These are phyloP conservation scores for Inonotus obliquus DNA, from an alignment of 1,284 basidiomycete genomes.

Conservation along the genomic window DNA sequence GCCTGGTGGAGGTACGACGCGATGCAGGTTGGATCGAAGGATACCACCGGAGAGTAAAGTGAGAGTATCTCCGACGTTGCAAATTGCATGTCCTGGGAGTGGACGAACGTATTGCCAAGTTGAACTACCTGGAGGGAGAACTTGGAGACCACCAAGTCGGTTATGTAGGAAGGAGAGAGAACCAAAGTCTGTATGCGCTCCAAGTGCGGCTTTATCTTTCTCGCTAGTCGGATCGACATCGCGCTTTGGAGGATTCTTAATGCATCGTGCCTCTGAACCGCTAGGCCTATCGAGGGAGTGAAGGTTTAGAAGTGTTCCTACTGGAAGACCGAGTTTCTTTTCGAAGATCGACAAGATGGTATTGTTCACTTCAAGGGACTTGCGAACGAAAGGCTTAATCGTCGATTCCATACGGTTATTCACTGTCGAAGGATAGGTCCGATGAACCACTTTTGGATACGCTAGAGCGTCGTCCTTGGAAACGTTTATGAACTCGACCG, in stretches of 20 bases:
- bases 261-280: slow-evolving; percentile 57
- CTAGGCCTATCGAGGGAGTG: slow-evolving; percentile 46
- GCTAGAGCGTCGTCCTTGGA: slow-evolving; percentile 61
- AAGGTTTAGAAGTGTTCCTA: slow-evolving; percentile 40
- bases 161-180: slow-evolving; percentile 58
- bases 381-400: slow-evolving; percentile 51
- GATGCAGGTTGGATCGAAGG: slow-evolving; percentile 52
- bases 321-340: slow-evolving; percentile 48
- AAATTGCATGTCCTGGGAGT: slow-evolving; percentile 52
- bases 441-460: slow-evolving; percentile 46
- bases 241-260: slow-evolving; percentile 32
- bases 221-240: background rate
- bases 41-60: slow-evolving; percentile 54
- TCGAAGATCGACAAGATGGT: slow-evolving; percentile 53
- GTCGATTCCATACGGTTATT: slow-evolving; percentile 45
- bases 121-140: slow-evolving; percentile 55
- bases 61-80: slow-evolving; percentile 58
- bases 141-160: slow-evolving; percentile 66
- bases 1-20: slow-evolving; percentile 42
- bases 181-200: slow-evolving; percentile 48
- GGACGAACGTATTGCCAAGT: slow-evolving; percentile 68
- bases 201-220: slow-evolving; percentile 35
- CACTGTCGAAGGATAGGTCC: slow-evolving; percentile 51
- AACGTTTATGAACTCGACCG: slow-evolving; percentile 62
- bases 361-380: slow-evolving; percentile 51